These are phyloP conservation scores for Forsythia suspensa DNA, from an alignment of 257 asterid genomes.

Conservation along the genomic window DNA sequence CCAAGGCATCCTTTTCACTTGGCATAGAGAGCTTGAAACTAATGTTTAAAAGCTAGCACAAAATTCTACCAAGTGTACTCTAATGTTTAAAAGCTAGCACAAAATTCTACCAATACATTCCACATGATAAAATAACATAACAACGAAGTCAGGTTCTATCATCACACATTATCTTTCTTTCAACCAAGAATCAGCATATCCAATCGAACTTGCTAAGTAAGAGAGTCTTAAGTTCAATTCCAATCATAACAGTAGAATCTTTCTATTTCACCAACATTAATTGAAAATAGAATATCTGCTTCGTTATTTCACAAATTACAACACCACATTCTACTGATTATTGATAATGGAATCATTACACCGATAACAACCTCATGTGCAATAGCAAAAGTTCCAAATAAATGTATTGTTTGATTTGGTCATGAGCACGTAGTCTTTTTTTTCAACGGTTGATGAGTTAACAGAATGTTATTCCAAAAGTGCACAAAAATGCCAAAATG, in stretches of 20 bases:
- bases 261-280: background rate
- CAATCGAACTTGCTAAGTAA: no score
- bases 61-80: background rate
- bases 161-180: no score
- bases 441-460: background rate
- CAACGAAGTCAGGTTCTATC: background rate
- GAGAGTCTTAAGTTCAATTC: no score
- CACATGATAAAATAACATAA: no score
- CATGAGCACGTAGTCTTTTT: background rate
- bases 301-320: background rate
- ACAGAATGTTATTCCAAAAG: background rate
- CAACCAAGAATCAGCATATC: no score
- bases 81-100: no score
- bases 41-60: no score
- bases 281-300: background rate
- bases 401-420: background rate
- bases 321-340: background rate
- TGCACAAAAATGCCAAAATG: background rate
- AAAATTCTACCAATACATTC: no score
- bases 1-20: conserved; percentile 56
- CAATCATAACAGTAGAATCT: background rate
- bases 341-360: background rate
- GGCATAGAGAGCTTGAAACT: conserved; percentile 96
- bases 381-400: background rate
- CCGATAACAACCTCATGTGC: no score